Evolutionary conservation across 495 filamentous ascomycete species (phyloP), one percentile per base, ranked within the genome.

Genomic region (Xylaria grammica): DNA sequence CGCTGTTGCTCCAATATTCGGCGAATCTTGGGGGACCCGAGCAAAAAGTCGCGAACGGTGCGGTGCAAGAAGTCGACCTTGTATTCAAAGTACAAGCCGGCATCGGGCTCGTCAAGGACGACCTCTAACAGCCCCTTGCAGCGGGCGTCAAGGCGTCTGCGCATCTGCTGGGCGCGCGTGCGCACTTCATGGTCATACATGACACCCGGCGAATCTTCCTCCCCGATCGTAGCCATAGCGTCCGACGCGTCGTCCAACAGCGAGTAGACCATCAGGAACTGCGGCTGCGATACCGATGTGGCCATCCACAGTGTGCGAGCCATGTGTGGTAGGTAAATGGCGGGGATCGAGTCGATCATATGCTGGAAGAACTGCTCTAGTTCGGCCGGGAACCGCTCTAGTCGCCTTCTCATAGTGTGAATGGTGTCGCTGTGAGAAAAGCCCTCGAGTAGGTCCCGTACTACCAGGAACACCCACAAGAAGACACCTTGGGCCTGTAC

Each of bases 401-500:
- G 65, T 11, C 67, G 67, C 42, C 50, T 17, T 38, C 53, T 58
- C 36, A 78, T 66, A 15, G 63, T 62, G 0, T 2, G 7, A 10
- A 67, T 56, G 0, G 50, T 54, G 50, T 78, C 75, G 10, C 49
- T 17, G 38, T 74, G 67, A 2, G 26, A 32, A 5, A 72, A 46
- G 3, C 71, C 74, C 4, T 69, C 55, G 0, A 62, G 42, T 0
- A 77, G 46, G 1, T 63, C 63, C n/a, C 46, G 52, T 1, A 69
- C 56, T 7, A 77, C 73, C 0, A 75, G 62, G 29, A 73, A 65
- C 4, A 78, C 73, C 80, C 81, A 82, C 13, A 80, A 66, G 55
- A 81, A 82, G 2, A 82, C 79, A 10, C 80, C 80, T 9, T 71
- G 42, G 5, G 79, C 69, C 51, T 58, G 72, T 1, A 60, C 3